These are phyloP conservation scores for Aspergillus candidus DNA, from an alignment of 2,329 filamentous ascomycete genomes.

Conservation along the genomic window DNA sequence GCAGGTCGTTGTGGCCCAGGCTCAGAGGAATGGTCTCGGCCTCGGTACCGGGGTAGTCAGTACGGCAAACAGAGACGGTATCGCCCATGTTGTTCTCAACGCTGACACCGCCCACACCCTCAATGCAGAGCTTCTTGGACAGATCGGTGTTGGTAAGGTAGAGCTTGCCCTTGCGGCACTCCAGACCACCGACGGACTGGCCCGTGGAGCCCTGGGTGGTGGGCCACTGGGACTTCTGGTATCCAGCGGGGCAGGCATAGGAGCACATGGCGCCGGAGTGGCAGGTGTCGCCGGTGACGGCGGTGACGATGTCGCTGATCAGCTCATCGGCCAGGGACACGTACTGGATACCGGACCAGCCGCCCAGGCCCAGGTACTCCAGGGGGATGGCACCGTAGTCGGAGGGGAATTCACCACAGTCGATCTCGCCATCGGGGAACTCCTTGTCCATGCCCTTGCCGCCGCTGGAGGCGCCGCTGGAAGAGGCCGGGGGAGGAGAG, in stretches of 20 bases:
- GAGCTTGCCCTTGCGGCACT: slow-evolving; percentile 68
- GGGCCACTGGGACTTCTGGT: slow-evolving; percentile 91
- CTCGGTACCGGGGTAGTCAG: slow-evolving; percentile 90
- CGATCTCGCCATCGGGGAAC: slow-evolving; percentile 70
- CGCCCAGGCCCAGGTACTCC: slow-evolving; percentile 61
- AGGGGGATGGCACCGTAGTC: slow-evolving; percentile 72
- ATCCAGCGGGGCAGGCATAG: slow-evolving; percentile 85
- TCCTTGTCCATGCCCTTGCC: slow-evolving; percentile 53
- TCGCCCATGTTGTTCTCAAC: slow-evolving; percentile 67
- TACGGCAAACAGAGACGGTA: slow-evolving; percentile 75
- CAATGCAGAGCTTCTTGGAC: slow-evolving; percentile 65
- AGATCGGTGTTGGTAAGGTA: slow-evolving; percentile 65
- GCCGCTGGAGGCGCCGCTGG: slow-evolving; percentile 25
- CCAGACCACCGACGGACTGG: slow-evolving; percentile 82
- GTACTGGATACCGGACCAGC: slow-evolving; percentile 75
- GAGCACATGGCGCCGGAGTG: slow-evolving; percentile 68
- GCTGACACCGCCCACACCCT: slow-evolving; percentile 62
- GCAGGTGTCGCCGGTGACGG: slow-evolving; percentile 57
- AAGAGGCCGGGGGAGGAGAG: slow-evolving; percentile 18
- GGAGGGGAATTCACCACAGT: slow-evolving; percentile 69
- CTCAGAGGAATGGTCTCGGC: slow-evolving; percentile 74
- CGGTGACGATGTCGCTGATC: slow-evolving; percentile 62
- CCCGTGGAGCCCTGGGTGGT: slow-evolving; percentile 66
- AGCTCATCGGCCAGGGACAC: slow-evolving; percentile 47
- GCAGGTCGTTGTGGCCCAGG: slow-evolving; percentile 52